phyloP scores from a whole-genome alignment of 768 basidiomycete genomes.

The Lactarius evosmus region DNA sequence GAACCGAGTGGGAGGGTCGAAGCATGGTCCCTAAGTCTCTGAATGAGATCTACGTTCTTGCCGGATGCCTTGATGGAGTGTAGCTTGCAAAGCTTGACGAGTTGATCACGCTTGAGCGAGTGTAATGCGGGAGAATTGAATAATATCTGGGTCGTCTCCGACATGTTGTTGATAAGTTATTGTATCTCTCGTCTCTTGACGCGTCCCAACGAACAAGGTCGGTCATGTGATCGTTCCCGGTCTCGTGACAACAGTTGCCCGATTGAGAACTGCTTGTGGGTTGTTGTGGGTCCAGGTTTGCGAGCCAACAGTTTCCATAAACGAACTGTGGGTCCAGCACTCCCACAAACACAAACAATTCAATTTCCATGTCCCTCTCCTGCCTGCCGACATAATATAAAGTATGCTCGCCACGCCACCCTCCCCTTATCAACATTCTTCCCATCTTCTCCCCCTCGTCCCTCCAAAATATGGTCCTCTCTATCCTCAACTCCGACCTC shows the following conservation, averaged over 20 bases:
- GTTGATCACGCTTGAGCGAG: constrained; percentile 80
- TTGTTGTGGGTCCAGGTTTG: constrained; percentile 18
- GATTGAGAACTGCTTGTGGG: constrained; percentile 2
- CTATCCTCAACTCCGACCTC: constrained; percentile 13
- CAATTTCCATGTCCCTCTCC: neutral
- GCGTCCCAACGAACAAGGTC: neutral
- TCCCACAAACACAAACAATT: constrained; percentile 11
- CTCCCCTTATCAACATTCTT: neutral
- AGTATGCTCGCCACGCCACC: constrained; percentile 6
- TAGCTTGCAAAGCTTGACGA: constrained; percentile 80
- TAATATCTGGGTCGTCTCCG: constrained; percentile 72
- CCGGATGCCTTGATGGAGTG: constrained; percentile 77
- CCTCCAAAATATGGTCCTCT: constrained; percentile 17
- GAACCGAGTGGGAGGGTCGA: constrained; percentile 52
- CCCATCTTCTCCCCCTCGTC: neutral
- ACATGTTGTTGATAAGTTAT: constrained; percentile 40
- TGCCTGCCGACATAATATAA: constrained; percentile 4
- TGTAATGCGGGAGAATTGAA: constrained; percentile 83
- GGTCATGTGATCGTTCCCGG: constrained; percentile 18
- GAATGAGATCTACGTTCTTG: constrained; percentile 73
- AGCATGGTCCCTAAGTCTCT: constrained; percentile 66
- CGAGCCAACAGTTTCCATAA: constrained; percentile 4
- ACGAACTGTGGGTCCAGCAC: constrained; percentile 8
- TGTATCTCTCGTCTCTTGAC: neutral
- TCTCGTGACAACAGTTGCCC: neutral